A percentile compares a stretch with the other conserved stretches of the same genome.
Conservation (phyloP, 106 monocot species). For the Apostasia ramifera region DNA sequence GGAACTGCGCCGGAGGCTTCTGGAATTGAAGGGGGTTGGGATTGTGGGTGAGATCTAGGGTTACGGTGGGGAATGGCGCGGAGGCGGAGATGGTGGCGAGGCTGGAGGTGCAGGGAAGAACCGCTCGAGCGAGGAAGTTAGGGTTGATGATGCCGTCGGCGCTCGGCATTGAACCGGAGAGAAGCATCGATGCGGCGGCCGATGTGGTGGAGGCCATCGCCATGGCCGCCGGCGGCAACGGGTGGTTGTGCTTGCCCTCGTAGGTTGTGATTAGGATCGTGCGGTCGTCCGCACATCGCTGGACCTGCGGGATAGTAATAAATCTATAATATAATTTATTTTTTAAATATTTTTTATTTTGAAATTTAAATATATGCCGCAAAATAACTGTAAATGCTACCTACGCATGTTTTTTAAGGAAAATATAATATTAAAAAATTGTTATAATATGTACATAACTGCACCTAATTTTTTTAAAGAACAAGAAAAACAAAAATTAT, state of each 20-base stretch:
- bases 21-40: background rate
- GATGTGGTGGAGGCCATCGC: constrained; percentile 82
- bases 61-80: constrained; percentile 12
- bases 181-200: constrained; percentile 65
- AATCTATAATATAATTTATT: background rate
- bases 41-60: constrained; percentile 5
- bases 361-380: no score
- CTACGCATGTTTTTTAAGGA: no score
- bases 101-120: constrained; percentile 1
- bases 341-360: no score
- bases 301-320: constrained; percentile 24
- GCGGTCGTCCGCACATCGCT: constrained; percentile 65
- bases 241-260: constrained; percentile 81
- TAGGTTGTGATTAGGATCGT: constrained; percentile 70
- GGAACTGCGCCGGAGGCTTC: background rate
- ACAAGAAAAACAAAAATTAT: no score
- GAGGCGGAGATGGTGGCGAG: constrained; percentile 9
- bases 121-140: constrained; percentile 2
- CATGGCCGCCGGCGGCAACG: constrained; percentile 62
- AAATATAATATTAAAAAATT: no score
- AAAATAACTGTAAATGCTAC: no score
- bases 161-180: constrained; percentile 56
- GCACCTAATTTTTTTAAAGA: no score
- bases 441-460: no score
- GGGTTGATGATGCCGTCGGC: constrained; percentile 34